phyloP scores from a whole-genome alignment of 2,329 filamentous ascomycete genomes.

The Fusarium chlamydosporum region DNA sequence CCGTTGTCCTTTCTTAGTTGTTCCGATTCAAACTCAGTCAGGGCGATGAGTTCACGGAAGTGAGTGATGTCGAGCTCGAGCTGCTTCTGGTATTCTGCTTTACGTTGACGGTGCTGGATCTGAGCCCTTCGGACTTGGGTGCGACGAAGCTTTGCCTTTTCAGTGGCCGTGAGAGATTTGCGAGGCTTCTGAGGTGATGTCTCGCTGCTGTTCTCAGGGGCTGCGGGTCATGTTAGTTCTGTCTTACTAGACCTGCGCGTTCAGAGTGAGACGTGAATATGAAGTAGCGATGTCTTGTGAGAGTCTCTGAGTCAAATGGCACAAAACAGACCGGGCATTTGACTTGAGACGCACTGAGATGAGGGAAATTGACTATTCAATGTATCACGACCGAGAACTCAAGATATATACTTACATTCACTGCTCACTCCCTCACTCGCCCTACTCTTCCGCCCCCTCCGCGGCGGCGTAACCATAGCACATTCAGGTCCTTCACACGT shows the following conservation, averaged over 20 bases:
- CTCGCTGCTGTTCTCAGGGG: slow-evolving; percentile 32
- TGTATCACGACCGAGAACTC: neutral
- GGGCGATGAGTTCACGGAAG: slow-evolving; percentile 63
- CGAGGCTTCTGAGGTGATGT: slow-evolving; percentile 38
- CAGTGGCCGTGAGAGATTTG: slow-evolving; percentile 47
- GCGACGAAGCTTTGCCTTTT: slow-evolving; percentile 63
- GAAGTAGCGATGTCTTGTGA: slow-evolving; percentile 16
- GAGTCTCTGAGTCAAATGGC: neutral
- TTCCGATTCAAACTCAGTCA: slow-evolving; percentile 57
- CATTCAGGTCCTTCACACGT: slow-evolving; percentile 28
- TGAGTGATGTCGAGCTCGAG: slow-evolving; percentile 66
- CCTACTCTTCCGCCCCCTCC: slow-evolving; percentile 25
- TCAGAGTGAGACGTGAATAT: neutral
- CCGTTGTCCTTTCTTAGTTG: slow-evolving; percentile 61
- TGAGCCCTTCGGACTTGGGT: slow-evolving; percentile 68
- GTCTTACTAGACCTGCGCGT: slow-evolving; percentile 1
- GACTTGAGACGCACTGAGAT: neutral
- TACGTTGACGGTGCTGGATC: slow-evolving; percentile 69
- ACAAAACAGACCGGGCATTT: neutral
- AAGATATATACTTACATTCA: slow-evolving; percentile 47
- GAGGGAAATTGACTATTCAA: neutral
- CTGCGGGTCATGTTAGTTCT: slow-evolving; percentile 30
- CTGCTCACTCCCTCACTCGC: slow-evolving; percentile 31
- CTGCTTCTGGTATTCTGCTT: slow-evolving; percentile 68
- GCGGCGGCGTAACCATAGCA: slow-evolving; percentile 16